Conservation (phyloP, 1,284 basidiomycete species). For the Violaceomyces palustris region DNA sequence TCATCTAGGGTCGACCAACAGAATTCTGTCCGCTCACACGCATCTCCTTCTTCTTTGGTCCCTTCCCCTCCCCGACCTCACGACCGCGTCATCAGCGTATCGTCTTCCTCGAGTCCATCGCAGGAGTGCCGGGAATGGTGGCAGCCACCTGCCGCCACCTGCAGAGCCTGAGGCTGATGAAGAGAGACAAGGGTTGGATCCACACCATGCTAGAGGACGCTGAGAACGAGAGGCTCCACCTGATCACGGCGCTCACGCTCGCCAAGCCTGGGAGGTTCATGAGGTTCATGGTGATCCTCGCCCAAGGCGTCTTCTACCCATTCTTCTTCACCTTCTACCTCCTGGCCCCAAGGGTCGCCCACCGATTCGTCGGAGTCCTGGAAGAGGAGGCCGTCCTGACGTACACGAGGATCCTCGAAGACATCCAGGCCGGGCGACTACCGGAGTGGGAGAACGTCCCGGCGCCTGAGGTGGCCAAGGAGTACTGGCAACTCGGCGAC, state of each 20-base stretch:
- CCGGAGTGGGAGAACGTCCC: slow-evolving; percentile 71
- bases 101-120: slow-evolving; percentile 60
- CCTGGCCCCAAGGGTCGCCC: slow-evolving; percentile 73
- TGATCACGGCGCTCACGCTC: slow-evolving; percentile 24
- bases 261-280: slow-evolving; percentile 26
- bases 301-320: slow-evolving; percentile 60
- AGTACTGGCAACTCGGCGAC: slow-evolving; percentile 76
- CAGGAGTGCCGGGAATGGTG: slow-evolving; percentile 82
- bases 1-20: no score
- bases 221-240: slow-evolving; percentile 44
- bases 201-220: slow-evolving; percentile 41
- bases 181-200: slow-evolving; percentile 42
- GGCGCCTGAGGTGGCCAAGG: slow-evolving; percentile 76
- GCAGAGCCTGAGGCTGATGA: slow-evolving; percentile 29
- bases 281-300: no score
- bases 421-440: slow-evolving; percentile 76
- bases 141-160: slow-evolving; percentile 76
- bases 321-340: slow-evolving; percentile 64
- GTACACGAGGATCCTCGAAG: slow-evolving; percentile 70
- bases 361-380: slow-evolving; percentile 89
- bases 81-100: no score
- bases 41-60: neutral
- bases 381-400: slow-evolving; percentile 82
- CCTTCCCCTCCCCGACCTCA: neutral
- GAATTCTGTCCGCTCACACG: neutral